A percentile compares a stretch with the other conserved stretches of the same genome.
Conservation (phyloP, 345 rosid species). For the Triadica sebifera region DNA sequence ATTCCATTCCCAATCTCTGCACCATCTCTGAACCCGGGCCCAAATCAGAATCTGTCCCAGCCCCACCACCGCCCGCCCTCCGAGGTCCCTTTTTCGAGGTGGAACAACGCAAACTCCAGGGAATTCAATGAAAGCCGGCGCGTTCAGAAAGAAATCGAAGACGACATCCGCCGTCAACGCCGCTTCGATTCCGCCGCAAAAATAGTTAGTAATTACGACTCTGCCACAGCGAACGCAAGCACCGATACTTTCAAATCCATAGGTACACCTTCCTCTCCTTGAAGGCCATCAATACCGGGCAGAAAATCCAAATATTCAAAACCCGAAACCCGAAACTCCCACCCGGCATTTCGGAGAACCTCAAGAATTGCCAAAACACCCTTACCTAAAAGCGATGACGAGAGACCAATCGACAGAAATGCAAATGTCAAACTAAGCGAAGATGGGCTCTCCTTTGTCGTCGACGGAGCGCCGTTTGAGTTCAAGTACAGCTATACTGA, state of each 20-base stretch:
- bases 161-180: conserved; percentile 63
- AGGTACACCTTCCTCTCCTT: conserved; percentile 77
- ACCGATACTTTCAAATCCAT: conserved; percentile 49
- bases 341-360: conserved; percentile 44
- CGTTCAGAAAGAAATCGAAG: conserved; percentile 62
- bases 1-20: conserved; percentile 62
- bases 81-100: conserved; percentile 63
- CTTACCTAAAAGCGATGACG: background rate
- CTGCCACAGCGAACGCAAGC: conserved; percentile 10
- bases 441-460: conserved; percentile 65
- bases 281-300: conserved; percentile 71
- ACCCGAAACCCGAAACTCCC: conserved; percentile 32
- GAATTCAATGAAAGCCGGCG: conserved; percentile 63
- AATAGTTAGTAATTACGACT: conserved; percentile 35
- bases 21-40: conserved; percentile 31
- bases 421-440: conserved; percentile 41
- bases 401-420: conserved; percentile 12
- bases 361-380: conserved; percentile 26
- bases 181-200: conserved; percentile 56
- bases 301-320: conserved; percentile 77
- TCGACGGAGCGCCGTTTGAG: conserved; percentile 90
- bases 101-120: conserved; percentile 78
- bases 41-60: conserved; percentile 1
- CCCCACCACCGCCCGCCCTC: conserved; percentile 36
- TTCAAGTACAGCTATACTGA: conserved; percentile 96